Evolutionary conservation across 2,329 filamentous ascomycete species (phyloP).

Genomic region (Xylaria sp.): DNA sequence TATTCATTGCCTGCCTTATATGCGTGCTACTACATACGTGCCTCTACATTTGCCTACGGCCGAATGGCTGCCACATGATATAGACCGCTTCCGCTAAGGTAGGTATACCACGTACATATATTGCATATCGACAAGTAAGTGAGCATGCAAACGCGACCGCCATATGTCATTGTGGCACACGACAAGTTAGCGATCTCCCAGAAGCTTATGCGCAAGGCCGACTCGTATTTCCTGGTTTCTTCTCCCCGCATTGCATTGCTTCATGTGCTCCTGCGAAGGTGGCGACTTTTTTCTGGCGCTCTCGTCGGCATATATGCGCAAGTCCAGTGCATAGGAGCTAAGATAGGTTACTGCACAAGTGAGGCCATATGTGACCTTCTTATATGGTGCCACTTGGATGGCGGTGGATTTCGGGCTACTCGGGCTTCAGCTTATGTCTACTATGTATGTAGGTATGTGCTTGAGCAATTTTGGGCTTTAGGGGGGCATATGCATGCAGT

Average conservation of each 20-base stretch:
- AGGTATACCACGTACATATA: conserved; percentile 8
- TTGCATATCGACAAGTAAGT: conserved; percentile 3
- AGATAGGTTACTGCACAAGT: conserved; percentile 1
- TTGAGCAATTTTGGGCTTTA: conserved; percentile 22
- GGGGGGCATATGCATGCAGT: conserved; percentile 31
- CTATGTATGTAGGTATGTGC: not conserved
- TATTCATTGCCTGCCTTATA: conserved; percentile 2
- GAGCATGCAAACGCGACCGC: not conserved
- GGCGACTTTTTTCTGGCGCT: not conserved
- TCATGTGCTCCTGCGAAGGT: not conserved
- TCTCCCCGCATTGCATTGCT: conserved; percentile 6
- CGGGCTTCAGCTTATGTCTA: conserved; percentile 11
- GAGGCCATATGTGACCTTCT: not conserved
- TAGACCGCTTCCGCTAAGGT: not conserved
- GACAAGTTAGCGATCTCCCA: conserved; percentile 11
- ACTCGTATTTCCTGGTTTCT: not conserved
- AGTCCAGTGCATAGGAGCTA: not conserved
- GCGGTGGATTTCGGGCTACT: conserved; percentile 14
- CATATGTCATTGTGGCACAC: conserved; percentile 24
- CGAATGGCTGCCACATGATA: conserved; percentile 11
- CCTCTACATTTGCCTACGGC: conserved; percentile 22
- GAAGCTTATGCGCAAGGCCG: not conserved
- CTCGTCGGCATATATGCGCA: not conserved
- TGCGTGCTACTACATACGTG: conserved; percentile 5
- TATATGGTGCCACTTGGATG: conserved; percentile 5